Base-by-base conservation (phyloP, 768 basidiomycete species). In the Fibroporia radiculosa region DNA sequence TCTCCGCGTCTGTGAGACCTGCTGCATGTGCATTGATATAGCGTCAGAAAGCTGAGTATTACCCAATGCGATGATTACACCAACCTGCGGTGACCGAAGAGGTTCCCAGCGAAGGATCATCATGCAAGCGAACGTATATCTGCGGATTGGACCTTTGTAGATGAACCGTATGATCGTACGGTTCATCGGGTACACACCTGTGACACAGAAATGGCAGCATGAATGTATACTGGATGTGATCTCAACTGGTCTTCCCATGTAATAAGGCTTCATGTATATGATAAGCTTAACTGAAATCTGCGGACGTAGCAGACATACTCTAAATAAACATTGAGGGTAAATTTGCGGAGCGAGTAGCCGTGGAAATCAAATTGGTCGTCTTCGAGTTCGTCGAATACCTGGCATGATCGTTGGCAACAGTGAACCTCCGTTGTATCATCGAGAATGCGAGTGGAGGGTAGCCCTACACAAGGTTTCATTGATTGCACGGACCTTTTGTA, bases 341-440 rank as follows among this genome's bases (percentile, higher is more conserved):
- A 87, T 55, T 88, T 92, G 42, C 96, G 82, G 53, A 97, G 53
- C 52, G 89, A 89, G 62, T 97, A 99, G 6, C 85, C 80, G 61
- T 99, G 96, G 73, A 99, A 99, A 63, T 99, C 96, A 55, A 85
- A 97, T 64, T 98, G 93, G 57, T 96, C 93, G 53, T 97, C 92
- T 51, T 96, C 91, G 51, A 87, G 77, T 42, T 86, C 85, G 42
- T 83, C 75, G 61, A 95, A 97, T 13, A 82, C 66, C 88, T 89
- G 48, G 31, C 24, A 28, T 13, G 14, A 13, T 23, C 25, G 37
- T 16, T 28, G 26, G 16, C 20, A 39, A 39, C 12, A 8, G 25
- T 39, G 38, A 42, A 29, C 20, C 16, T 45, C 36, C 35, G 23
- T 11, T 22, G 7, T n/a, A 22, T 38, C 13, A 34, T 23, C 19